phyloP scores from a whole-genome alignment of 768 basidiomycete species.

The Macrolepiota dolichaula region DNA sequence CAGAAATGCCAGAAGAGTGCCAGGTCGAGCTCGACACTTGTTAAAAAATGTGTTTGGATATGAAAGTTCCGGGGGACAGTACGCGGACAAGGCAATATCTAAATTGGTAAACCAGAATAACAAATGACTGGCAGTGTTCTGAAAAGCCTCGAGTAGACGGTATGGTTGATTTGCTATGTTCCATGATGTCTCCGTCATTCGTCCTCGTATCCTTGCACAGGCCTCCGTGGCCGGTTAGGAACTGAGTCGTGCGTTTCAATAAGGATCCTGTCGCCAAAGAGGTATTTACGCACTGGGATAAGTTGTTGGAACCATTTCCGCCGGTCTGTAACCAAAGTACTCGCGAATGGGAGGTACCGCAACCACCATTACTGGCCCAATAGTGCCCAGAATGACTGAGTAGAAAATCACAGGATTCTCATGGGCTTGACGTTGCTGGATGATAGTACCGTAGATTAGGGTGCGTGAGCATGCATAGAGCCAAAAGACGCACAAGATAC shows the following conservation, averaged over 20 bases:
- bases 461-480: background rate
- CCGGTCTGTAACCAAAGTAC: slow-evolving; percentile 65
- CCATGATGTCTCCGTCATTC: slow-evolving; percentile 20
- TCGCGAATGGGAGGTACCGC: slow-evolving; percentile 77
- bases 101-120: background rate
- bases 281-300: slow-evolving; percentile 67
- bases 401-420: slow-evolving; percentile 91
- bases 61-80: background rate
- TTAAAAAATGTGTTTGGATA: background rate
- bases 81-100: background rate
- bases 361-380: slow-evolving; percentile 73
- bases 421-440: slow-evolving; percentile 86
- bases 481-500: slow-evolving; percentile 31
- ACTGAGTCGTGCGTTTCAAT: slow-evolving; percentile 38
- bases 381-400: slow-evolving; percentile 69
- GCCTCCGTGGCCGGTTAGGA: slow-evolving; percentile 65
- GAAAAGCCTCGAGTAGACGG: background rate
- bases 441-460: slow-evolving; percentile 4
- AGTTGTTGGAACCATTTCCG: slow-evolving; percentile 69
- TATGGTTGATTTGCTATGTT: background rate
- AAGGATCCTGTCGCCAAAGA: background rate
- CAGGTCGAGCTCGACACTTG: background rate
- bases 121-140: background rate
- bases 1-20: background rate
- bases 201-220: slow-evolving; percentile 77